Conservation (phyloP, 352 stramenopile genomes). For the Phytophthora multivora region DNA sequence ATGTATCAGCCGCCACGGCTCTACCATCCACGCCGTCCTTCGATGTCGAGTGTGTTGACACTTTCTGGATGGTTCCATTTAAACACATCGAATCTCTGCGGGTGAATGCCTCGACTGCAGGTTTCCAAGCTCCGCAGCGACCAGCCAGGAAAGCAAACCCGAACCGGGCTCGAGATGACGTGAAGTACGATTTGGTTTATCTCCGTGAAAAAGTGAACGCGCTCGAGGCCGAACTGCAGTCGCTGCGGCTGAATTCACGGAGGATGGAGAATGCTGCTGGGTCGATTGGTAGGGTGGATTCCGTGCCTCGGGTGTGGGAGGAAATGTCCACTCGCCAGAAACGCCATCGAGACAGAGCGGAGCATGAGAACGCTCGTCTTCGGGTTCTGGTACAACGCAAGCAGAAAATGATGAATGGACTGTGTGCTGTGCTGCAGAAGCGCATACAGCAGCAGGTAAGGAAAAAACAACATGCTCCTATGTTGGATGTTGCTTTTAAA, state of each 20-base stretch:
- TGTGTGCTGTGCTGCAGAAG: slow-evolving; percentile 12
- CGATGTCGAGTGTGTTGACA: not conserved
- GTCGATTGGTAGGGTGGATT: too few species aligned
- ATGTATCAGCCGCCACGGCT: too few species aligned
- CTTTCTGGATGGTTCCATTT: not conserved
- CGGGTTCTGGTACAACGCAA: slow-evolving; percentile 27
- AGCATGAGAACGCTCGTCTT: slow-evolving; percentile 27
- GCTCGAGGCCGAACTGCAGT: slow-evolving; percentile 50
- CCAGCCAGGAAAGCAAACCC: slow-evolving; percentile 10
- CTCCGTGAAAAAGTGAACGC: slow-evolving; percentile 57
- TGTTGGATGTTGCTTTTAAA: too few species aligned
- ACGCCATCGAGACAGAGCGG: slow-evolving; percentile 4
- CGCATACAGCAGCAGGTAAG: slow-evolving; percentile 12
- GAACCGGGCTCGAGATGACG: slow-evolving; percentile 24
- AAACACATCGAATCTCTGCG: not conserved
- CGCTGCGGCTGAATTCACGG: slow-evolving; percentile 10
- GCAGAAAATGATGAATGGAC: slow-evolving; percentile 6
- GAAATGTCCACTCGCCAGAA: slow-evolving; percentile 2
- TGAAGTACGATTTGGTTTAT: slow-evolving; percentile 65
- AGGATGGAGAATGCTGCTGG: too few species aligned
- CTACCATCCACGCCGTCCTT: not conserved
- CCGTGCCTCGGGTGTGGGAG: slow-evolving; percentile 3
- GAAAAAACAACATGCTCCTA: too few species aligned
- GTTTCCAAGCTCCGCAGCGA: not conserved
- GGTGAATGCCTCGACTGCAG: not conserved